Percentiles rank a stretch among this genome's conserved stretches.
phyloP scores from a whole-genome alignment of 192 early-diverging fungal genomes.

The Neocallimastix lanati region DNA sequence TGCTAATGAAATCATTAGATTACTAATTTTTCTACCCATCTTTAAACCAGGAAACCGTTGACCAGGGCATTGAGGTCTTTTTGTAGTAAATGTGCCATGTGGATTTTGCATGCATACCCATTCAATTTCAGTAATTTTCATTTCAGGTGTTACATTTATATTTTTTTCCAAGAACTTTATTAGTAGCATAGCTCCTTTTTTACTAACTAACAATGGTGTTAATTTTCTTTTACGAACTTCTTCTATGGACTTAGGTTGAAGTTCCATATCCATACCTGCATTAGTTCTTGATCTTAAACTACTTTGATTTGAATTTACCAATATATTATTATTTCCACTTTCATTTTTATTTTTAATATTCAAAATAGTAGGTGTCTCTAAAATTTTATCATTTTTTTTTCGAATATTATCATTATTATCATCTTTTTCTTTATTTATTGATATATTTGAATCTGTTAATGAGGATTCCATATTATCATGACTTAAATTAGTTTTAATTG shows the following conservation, averaged over 20 bases:
- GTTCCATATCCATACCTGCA: not conserved
- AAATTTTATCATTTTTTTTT: too few species aligned
- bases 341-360: too few species aligned
- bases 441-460: too few species aligned
- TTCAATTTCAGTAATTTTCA: not conserved
- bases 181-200: not conserved
- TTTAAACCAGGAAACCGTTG: not conserved
- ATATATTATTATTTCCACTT: too few species aligned
- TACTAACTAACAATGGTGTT: not conserved
- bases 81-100: not conserved
- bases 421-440: too few species aligned
- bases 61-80: not conserved
- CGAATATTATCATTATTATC: too few species aligned
- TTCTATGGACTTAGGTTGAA: not conserved
- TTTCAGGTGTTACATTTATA: not conserved
- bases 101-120: not conserved
- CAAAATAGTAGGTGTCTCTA: too few species aligned
- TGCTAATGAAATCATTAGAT: not conserved
- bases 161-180: not conserved
- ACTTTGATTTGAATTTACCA: not conserved
- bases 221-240: not conserved
- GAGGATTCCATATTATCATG: too few species aligned
- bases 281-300: not conserved
- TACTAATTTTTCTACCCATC: not conserved
- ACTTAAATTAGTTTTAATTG: too few species aligned